Evolutionary conservation across 768 basidiomycete genomes (phyloP).

Genomic region (Ramaria sp.): DNA sequence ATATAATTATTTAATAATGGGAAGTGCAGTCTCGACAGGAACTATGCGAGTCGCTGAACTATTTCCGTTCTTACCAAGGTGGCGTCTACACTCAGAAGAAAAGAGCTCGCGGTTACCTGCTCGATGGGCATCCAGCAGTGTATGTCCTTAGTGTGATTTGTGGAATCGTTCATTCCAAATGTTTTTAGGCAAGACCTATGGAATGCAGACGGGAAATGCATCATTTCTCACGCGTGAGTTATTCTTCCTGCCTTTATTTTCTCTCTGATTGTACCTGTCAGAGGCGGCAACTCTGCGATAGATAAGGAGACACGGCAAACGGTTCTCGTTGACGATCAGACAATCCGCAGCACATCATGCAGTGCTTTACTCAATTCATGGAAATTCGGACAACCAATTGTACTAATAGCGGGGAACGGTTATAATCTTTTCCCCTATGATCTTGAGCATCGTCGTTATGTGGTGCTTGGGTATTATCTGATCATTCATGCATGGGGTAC

Average conservation of each 20-base stretch:
- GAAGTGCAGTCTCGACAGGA: conserved; percentile 62
- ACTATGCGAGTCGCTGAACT: conserved; percentile 71
- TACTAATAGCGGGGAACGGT: conserved; percentile 62
- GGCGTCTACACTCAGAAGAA: conserved; percentile 62
- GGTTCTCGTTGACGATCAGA: conserved; percentile 51
- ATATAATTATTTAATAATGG: not conserved
- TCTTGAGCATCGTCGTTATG: conserved; percentile 33
- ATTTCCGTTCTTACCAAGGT: conserved; percentile 37
- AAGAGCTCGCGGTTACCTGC: conserved; percentile 62
- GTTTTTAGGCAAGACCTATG: conserved; percentile 57
- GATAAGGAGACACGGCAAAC: conserved; percentile 17
- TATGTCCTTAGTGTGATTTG: conserved; percentile 20
- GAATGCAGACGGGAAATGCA: conserved; percentile 50
- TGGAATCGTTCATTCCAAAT: not conserved
- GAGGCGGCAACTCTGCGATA: conserved; percentile 7
- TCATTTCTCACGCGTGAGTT: conserved; percentile 78
- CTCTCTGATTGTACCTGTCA: not conserved
- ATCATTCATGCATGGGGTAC: conserved; percentile 64
- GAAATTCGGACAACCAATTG: conserved; percentile 44
- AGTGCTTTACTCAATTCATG: conserved; percentile 54
- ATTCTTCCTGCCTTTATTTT: not conserved
- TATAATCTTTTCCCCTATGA: conserved; percentile 68
- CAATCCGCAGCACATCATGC: conserved; percentile 58
- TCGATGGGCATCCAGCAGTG: conserved; percentile 62
- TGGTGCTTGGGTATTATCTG: conserved; percentile 59